phyloP scores from a whole-genome alignment of 2,329 filamentous ascomycete genomes.

The Xylaria sp. region DNA sequence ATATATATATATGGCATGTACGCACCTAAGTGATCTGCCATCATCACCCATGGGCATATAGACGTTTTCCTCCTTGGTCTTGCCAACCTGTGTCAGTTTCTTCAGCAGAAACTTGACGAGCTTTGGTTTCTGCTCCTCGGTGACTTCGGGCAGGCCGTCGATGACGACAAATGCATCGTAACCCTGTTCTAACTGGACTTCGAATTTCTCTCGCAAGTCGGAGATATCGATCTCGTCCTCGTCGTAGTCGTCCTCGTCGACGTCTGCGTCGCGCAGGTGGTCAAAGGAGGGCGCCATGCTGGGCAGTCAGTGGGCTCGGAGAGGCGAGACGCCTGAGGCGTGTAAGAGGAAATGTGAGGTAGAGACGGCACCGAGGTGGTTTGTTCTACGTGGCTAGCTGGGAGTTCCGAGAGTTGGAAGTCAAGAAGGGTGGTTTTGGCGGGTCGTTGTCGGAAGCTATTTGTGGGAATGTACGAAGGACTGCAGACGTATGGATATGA shows the following conservation, averaged over 20 bases:
- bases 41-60: conserved; percentile 94
- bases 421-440: neutral
- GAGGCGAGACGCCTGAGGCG: conserved; percentile 20
- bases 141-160: conserved; percentile 91
- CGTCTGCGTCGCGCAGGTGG: conserved; percentile 89
- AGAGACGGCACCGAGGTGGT: conserved; percentile 18
- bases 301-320: conserved; percentile 45
- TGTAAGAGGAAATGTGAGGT: conserved; percentile 11
- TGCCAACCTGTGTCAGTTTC: conserved; percentile 88
- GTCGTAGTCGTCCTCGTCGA: conserved; percentile 85
- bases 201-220: conserved; percentile 92
- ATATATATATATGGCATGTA: conserved; percentile 59
- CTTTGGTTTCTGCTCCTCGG: conserved; percentile 90
- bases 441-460: conserved; percentile 5
- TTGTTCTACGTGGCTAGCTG: neutral
- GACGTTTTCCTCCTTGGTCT: conserved; percentile 85
- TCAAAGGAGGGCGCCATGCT: conserved; percentile 96
- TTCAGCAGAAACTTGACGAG: conserved; percentile 95
- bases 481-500: neutral
- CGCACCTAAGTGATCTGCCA: conserved; percentile 85
- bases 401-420: neutral
- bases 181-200: conserved; percentile 94
- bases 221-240: conserved; percentile 95
- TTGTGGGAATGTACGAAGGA: neutral
- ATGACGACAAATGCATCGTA: conserved; percentile 97